Evolutionary conservation across 2,329 filamentous ascomycete genomes (phyloP).

Genomic region (Pseudogymnoascus sp.): DNA sequence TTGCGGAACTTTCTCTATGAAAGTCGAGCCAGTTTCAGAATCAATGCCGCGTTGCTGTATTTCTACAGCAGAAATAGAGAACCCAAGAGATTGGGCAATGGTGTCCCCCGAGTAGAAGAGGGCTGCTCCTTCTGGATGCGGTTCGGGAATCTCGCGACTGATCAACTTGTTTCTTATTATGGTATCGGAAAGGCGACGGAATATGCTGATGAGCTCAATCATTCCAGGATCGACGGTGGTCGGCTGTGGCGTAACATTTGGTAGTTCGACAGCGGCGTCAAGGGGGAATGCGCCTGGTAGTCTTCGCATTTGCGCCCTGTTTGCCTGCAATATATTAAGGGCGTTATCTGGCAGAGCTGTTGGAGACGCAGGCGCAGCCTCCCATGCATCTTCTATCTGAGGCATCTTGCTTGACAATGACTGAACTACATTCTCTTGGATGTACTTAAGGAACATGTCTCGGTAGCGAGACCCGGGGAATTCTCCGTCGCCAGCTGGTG

Average conservation of each 20-base stretch:
- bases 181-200: slow-evolving; percentile 52
- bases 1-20: slow-evolving; percentile 78
- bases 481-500: slow-evolving; percentile 21
- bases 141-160: slow-evolving; percentile 31
- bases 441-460: slow-evolving; percentile 43
- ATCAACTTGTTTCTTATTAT: slow-evolving; percentile 47
- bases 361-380: neutral
- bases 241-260: slow-evolving; percentile 24
- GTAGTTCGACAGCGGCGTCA: slow-evolving; percentile 25
- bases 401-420: slow-evolving; percentile 34
- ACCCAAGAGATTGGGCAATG: slow-evolving; percentile 62
- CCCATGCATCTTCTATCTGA: slow-evolving; percentile 9
- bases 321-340: neutral
- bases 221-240: slow-evolving; percentile 36
- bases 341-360: neutral
- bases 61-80: slow-evolving; percentile 79
- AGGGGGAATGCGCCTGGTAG: slow-evolving; percentile 9
- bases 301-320: neutral
- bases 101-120: slow-evolving; percentile 49
- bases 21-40: slow-evolving; percentile 60
- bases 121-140: slow-evolving; percentile 29
- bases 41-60: slow-evolving; percentile 85
- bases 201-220: slow-evolving; percentile 51
- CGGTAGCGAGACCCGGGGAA: slow-evolving; percentile 30
- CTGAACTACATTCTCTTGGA: slow-evolving; percentile 40